Evolutionary conservation across 305 asterid genomes (phyloP), one percentile per base, ranked within the genome.

Genomic region (Fraxinus latifolia): DNA sequence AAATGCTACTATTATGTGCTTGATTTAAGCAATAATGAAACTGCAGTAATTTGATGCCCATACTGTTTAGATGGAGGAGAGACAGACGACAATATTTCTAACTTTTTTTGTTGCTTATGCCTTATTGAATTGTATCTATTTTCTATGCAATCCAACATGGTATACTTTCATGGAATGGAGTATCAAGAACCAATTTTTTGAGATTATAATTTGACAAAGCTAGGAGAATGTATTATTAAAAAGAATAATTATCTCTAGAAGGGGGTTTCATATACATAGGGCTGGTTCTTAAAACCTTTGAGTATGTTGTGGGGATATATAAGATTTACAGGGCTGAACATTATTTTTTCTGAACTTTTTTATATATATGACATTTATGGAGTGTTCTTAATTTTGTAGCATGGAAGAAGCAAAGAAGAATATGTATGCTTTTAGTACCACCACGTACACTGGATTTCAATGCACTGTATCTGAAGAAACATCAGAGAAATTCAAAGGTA

Each of bases 331-430:
- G 12, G 31, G 25, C 31, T 60, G 5, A 60, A 21, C 70, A 60
- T 25, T 3, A 25, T 67, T 27, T 27, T 29, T 27, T 8, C 14
- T 27, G 4, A 67, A 67, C 36, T 1, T 25, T 29, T 25, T 67
- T 68, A 4, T 31, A 14, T 27, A 14, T 3, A 37, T 65, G 37
- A 34, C 55, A 73, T 25, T 42, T 71, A 70, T 34, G 68, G 31
- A 19, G 19, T 37, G 7, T 14, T 21, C 31, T 60, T 67, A 7
- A 7, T 27, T n/a, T 19, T 78, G 37, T 78, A 96, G 99, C 87
- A 93, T 93, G 95, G 99, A 96, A 90, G 99, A 96, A 86, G 99
- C 99, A 34, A 94, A 91, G 93, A 93, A 96, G 92, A 95, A 93
- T 83, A 89, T 95, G 98, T 95, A 95, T 81, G 98, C 98, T 47